These are phyloP conservation scores for Elongisporangium prolatum DNA, from an alignment of 352 stramenopile genomes.

Conservation along the genomic window DNA sequence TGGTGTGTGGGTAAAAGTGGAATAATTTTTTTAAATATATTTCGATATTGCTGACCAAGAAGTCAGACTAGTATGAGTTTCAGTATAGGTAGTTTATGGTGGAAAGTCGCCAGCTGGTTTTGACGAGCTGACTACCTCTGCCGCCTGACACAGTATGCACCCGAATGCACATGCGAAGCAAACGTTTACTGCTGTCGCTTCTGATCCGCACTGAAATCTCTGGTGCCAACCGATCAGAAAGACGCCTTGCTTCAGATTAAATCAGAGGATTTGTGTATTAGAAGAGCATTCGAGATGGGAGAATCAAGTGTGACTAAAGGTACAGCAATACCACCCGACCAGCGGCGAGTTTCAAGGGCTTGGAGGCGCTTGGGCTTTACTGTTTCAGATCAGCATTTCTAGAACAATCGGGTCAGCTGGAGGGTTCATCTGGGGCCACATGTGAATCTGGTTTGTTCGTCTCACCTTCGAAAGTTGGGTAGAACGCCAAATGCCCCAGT, in stretches of 20 bases:
- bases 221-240: background rate
- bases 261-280: background rate
- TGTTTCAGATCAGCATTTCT: background rate
- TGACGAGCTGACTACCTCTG: background rate
- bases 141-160: background rate
- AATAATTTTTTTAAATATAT: too few species aligned
- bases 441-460: background rate
- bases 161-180: background rate
- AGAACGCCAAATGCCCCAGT: background rate
- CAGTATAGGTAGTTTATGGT: background rate
- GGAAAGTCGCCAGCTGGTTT: background rate
- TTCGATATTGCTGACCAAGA: background rate
- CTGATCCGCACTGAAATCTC: background rate
- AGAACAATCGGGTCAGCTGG: background rate
- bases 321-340: too few species aligned
- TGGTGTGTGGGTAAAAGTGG: too few species aligned
- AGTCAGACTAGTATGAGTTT: background rate
- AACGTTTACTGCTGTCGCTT: background rate
- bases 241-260: background rate
- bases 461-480: background rate
- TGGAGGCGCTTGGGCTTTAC: background rate
- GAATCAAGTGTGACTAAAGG: too few species aligned
- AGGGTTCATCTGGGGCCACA: background rate
- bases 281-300: background rate
- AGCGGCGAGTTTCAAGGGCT: background rate